phyloP scores from a whole-genome alignment of 768 basidiomycete genomes.

The Tulasnella sp. region DNA sequence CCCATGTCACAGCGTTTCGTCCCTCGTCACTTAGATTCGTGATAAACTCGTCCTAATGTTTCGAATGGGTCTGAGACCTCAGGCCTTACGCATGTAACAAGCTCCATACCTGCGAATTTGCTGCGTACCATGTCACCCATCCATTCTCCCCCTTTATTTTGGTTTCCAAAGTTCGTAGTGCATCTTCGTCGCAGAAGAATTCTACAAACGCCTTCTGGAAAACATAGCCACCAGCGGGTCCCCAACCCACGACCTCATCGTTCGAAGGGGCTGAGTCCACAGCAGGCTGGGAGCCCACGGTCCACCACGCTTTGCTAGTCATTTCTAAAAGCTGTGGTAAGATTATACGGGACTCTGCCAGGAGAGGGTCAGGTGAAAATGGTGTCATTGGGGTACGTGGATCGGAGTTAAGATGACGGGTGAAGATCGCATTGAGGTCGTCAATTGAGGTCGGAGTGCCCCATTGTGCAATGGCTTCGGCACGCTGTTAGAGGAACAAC shows the following conservation, averaged over 20 bases:
- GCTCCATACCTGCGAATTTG: conserved; percentile 57
- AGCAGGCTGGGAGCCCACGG: conserved; percentile 92
- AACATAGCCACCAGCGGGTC: conserved; percentile 84
- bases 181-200: conserved; percentile 68
- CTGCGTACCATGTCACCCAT: conserved; percentile 81
- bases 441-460: conserved; percentile 55
- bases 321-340: conserved; percentile 67
- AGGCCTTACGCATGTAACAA: not conserved
- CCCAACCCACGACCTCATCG: conserved; percentile 84
- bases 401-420: conserved; percentile 66
- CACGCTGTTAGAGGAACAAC: conserved; percentile 38
- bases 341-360: conserved; percentile 73
- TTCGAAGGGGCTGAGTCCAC: conserved; percentile 70
- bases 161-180: conserved; percentile 53
- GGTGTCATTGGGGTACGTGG: conserved; percentile 59
- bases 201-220: conserved; percentile 98
- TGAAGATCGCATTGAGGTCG: conserved; percentile 74
- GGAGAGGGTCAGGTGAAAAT: conserved; percentile 77
- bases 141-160: conserved; percentile 48
- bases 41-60: conserved; percentile 57
- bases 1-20: conserved; percentile 97
- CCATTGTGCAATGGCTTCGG: conserved; percentile 63
- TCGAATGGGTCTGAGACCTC: not conserved
- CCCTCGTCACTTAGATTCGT: conserved; percentile 73
- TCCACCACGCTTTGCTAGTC: conserved; percentile 83